Base-by-base conservation (phyloP, 1,284 basidiomycete species). In the Irpex rosettiformis region DNA sequence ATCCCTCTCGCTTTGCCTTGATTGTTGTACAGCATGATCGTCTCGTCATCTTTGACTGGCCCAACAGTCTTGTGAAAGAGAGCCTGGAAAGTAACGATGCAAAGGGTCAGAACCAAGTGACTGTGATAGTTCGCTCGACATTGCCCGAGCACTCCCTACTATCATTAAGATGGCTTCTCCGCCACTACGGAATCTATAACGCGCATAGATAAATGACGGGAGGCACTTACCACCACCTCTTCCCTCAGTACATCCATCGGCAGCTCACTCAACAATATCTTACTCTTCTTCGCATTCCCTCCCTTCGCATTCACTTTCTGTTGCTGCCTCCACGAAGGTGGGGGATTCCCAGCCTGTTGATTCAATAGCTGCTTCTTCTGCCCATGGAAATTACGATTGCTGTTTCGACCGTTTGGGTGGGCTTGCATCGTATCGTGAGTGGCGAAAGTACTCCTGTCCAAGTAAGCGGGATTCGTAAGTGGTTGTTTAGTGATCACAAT, bases 41-140 rank as follows among this genome's bases (percentile, higher is more conserved):
- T 77, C 24, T 25, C 48, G 2, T 51, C 48, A 28, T 89, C 86
- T 66, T 79, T 84, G 59, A 90, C 69, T 0, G 88, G 86, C 1
- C 89, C 89, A 29, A 91, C 79, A 0, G 89, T 91, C 71, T 86
- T 89, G 60, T 75, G 79, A 70, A 91, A 90, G 54, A 91, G 73
- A 40, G 87, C 83, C 89, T 91, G 64, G 49, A 21, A 22, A n/a
- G 25, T 10, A 18, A 18, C n/a, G 22, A 24, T 11, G 8, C 18
- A 47, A 47, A 10, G n/a, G 18, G 10, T 47, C n/a, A n/a, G n/a
- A n/a, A n/a, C n/a, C n/a, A n/a, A n/a, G n/a, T n/a, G n/a, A n/a
- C n/a, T n/a, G n/a, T n/a, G n/a, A n/a, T n/a, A n/a, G n/a, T n/a
- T n/a, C n/a, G n/a, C n/a, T n/a, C n/a, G n/a, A n/a, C n/a, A n/a